Conservation (phyloP, 2,329 filamentous ascomycete species). For the Fusarium fujikuroi region DNA sequence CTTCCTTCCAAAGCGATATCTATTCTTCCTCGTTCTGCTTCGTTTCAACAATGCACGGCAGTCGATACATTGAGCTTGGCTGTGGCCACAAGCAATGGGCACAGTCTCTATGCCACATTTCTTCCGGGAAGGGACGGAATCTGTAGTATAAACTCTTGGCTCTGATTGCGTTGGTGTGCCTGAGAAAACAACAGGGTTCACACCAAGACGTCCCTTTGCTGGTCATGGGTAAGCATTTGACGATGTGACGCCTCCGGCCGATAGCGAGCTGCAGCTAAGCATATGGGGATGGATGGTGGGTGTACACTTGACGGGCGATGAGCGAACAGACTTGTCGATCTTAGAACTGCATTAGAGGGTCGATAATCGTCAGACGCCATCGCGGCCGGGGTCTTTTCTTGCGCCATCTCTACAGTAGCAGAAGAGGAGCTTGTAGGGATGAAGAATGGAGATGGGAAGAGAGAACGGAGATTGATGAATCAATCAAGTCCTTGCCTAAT, state of each 20-base stretch:
- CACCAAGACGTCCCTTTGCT: constrained; percentile 11
- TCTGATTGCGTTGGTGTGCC: constrained; percentile 19
- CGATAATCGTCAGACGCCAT: constrained; percentile 27
- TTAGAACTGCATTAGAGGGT: constrained; percentile 13
- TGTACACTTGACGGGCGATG: constrained; percentile 26
- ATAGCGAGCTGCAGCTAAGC: constrained; percentile 41
- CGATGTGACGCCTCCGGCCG: constrained; percentile 36
- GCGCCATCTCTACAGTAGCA: constrained; percentile 14
- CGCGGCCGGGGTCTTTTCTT: constrained; percentile 21
- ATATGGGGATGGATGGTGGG: constrained; percentile 20
- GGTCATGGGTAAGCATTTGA: constrained; percentile 15
- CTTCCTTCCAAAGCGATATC: neutral
- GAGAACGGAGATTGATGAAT: neutral
- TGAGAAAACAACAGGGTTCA: constrained; percentile 20
- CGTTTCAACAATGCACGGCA: constrained; percentile 18
- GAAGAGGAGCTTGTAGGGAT: constrained; percentile 15
- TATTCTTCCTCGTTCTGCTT: neutral
- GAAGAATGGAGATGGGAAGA: neutral
- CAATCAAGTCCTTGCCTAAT: neutral
- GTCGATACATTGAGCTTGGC: constrained; percentile 1
- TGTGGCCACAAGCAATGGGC: constrained; percentile 3
- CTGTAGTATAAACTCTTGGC: constrained; percentile 5
- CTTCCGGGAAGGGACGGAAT: constrained; percentile 16
- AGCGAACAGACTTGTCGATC: constrained; percentile 35
- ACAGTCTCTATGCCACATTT: constrained; percentile 8